Base-by-base conservation (phyloP, 2,329 filamentous ascomycete species). In the Tolypocladium tundrense region DNA sequence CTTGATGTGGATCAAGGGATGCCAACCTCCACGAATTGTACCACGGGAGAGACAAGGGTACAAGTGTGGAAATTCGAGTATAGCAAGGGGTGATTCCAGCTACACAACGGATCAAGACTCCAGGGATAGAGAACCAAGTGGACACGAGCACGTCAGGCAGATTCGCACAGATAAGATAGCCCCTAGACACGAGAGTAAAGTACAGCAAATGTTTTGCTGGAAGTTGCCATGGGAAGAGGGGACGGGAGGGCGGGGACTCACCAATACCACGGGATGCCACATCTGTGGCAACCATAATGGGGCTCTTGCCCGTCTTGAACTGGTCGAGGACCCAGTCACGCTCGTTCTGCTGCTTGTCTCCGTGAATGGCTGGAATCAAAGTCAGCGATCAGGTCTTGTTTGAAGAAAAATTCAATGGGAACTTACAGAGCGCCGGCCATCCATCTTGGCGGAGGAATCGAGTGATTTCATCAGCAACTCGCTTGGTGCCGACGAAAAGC, bases 181-280 rank as follows among this genome's bases (percentile, higher is more conserved):
- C 87, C 87, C 87, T 87, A 88, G 85, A 89, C 87, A 86, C 85
- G 83, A 91, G 88, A 93, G 90, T 90, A 90, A 87, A 92, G 88
- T 85, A 91, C 85, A 83, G 80, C 79, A 82, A 76, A 66, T 69
- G 66, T 69, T 64, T 77, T 79, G 78, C 83, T 81, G 80, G 79
- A 80, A 77, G 77, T 80, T 80, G 81, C 77, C 74, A 72, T 62
- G 59, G 62, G 69, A 62, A 58, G 62, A 33, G 70, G 70, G 73
- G 65, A 62, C 54, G 60, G 27, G 60, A 64, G 66, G 68, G 67
- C 63, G 62, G 64, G 68, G 69, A 93, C 91, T 96, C 95, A 97
- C 94, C 94, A 79, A 99, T 97, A 91, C 94, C 94, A 92, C 94
- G 94, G 73, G 94, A 97, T 79, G 94, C 94, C 79, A 99, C 94